Evolutionary conservation across 2,329 filamentous ascomycete genomes (phyloP).

Genomic region (Chaetomium strumarium): DNA sequence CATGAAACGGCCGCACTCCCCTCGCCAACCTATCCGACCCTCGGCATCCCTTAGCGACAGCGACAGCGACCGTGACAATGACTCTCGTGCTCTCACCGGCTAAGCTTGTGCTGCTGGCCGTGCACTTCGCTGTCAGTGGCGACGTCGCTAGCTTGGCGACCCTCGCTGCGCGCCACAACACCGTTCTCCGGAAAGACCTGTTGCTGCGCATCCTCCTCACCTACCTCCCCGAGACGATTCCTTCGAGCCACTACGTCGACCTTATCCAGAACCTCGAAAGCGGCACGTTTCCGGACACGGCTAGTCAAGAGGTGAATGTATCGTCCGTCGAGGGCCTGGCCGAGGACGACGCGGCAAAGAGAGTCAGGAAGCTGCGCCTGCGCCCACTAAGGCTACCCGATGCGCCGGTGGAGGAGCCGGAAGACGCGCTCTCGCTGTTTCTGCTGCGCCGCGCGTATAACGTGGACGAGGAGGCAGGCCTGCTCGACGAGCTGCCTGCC

Average conservation of each 20-base stretch:
- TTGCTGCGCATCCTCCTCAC: slow-evolving; percentile 69
- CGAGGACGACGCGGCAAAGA: slow-evolving; percentile 58
- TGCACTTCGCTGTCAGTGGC: slow-evolving; percentile 60
- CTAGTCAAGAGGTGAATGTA: slow-evolving; percentile 46
- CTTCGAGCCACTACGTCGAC: slow-evolving; percentile 55
- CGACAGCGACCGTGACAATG: slow-evolving; percentile 18
- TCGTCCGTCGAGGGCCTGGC: slow-evolving; percentile 52
- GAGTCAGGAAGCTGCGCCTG: slow-evolving; percentile 57
- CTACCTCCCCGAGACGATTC: slow-evolving; percentile 66
- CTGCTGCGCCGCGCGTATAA: slow-evolving; percentile 61
- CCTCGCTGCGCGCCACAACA: slow-evolving; percentile 51
- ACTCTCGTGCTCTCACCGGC: slow-evolving; percentile 51
- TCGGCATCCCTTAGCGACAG: not conserved
- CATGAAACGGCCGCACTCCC: slow-evolving; percentile 11
- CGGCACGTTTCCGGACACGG: slow-evolving; percentile 37
- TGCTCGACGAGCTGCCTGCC: slow-evolving; percentile 61
- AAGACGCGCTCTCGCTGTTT: slow-evolving; percentile 57
- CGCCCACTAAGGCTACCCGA: slow-evolving; percentile 49
- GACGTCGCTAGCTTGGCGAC: slow-evolving; percentile 58
- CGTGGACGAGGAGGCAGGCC: slow-evolving; percentile 67
- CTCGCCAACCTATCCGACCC: slow-evolving; percentile 1
- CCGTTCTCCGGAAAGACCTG: slow-evolving; percentile 57
- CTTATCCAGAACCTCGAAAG: slow-evolving; percentile 54
- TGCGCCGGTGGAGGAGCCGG: slow-evolving; percentile 40
- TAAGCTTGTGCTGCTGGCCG: slow-evolving; percentile 67